Evolutionary conservation across 176 grass and related monocot species (phyloP), one percentile per base, ranked within the genome.

Genomic region (Aegilops tauschii): DNA sequence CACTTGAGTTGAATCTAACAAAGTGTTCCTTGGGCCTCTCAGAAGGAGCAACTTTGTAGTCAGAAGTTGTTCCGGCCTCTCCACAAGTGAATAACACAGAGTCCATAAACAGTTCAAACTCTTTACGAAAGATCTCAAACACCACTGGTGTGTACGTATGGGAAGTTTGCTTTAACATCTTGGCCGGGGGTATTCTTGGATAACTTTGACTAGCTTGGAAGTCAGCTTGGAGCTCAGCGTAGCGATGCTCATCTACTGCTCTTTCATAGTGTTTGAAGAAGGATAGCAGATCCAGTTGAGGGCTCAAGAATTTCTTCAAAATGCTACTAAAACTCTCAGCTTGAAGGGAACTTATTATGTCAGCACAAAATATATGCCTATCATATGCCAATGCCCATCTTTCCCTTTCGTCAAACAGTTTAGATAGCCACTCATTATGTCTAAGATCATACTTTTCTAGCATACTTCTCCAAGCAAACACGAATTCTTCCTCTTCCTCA

Each of bases 91-190:
- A 98, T 73, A 98, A 80, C 73, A 98, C 84, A 78, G 88, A 96
- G 82, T 98, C 96, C 96, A 98, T 98, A 84, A 98, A 98, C 78
- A 96, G 86, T 86, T 98, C 96, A 91, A 98, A 98, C 76, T 98
- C 96, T 86, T 92, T 98, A 31, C 93, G 87, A 30, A 98, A 98
- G 54, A 98, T 92, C 80, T 98, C 96, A 91, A 98, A 98, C 66
- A 98, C 92, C 77, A 98, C 93, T 11, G 96, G 96, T 10, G 96
- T 98, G 79, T 98, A 98, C 71, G 93, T 94, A 91, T 98, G 94
- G 21, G 96, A 94, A 79, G 93, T 87, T 82, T 96, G 96, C 86
- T 92, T 98, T 65, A 98, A 87, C 89, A 98, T 91, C 84, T 96
- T 98, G 27, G 96, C 92, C 36, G 96, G 93, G 8, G 93, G 96